These are phyloP conservation scores for Kokia cookei DNA, from an alignment of 441 rosid species.

Conservation along the genomic window DNA sequence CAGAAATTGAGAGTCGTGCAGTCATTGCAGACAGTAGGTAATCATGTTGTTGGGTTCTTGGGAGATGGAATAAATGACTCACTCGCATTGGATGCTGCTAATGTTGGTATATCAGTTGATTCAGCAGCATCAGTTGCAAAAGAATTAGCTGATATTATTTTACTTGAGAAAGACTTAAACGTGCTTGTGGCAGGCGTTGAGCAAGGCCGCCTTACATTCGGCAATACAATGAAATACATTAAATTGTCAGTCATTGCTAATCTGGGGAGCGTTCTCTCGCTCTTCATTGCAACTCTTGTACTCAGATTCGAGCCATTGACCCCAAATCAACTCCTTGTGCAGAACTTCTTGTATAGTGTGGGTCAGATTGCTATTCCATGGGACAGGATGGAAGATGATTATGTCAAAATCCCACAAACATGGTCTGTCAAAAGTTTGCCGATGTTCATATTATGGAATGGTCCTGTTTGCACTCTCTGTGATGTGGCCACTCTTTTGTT, in stretches of 20 bases:
- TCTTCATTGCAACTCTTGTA: constrained; percentile 45
- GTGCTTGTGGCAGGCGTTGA: constrained; percentile 52
- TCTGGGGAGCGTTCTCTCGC: constrained; percentile 49
- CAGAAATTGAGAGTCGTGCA: constrained; percentile 64
- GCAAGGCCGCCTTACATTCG: constrained; percentile 53
- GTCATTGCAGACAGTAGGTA: constrained; percentile 53
- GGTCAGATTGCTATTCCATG: constrained; percentile 66
- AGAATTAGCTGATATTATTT: constrained; percentile 62
- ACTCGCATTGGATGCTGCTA: constrained; percentile 65
- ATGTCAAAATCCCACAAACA: constrained; percentile 42
- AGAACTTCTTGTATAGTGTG: constrained; percentile 50
- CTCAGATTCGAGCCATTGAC: constrained; percentile 52
- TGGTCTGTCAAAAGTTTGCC: constrained; percentile 47
- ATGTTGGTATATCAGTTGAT: constrained; percentile 64
- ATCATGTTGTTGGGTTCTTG: constrained; percentile 59
- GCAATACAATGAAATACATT: constrained; percentile 73
- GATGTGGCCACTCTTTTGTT: constrained; percentile 44
- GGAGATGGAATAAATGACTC: constrained; percentile 74
- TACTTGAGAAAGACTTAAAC: constrained; percentile 60
- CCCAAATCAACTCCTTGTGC: constrained; percentile 59
- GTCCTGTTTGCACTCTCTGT: constrained; percentile 50
- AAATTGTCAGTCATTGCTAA: constrained; percentile 68
- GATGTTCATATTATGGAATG: constrained; percentile 56
- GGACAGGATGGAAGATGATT: constrained; percentile 70
- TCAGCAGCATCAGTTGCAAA: constrained; percentile 68